A percentile compares a stretch with the other conserved stretches of the same genome.
phyloP scores from a whole-genome alignment of 768 basidiomycete genomes.

The Mycena floridula region DNA sequence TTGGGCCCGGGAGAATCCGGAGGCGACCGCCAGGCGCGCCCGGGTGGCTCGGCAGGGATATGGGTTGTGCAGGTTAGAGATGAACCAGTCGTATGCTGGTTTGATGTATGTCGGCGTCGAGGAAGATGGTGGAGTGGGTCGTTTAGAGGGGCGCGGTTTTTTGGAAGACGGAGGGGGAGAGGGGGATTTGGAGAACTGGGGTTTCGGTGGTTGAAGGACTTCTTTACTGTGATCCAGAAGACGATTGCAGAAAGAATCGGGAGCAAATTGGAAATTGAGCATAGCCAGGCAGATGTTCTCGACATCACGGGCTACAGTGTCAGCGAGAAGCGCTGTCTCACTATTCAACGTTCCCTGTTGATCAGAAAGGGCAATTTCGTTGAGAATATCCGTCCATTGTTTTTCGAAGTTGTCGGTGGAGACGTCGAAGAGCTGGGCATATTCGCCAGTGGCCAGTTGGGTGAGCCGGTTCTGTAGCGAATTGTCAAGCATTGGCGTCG shows the following conservation, averaged over 20 bases:
- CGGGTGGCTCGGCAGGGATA: slow-evolving; percentile 36
- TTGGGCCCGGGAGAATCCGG: slow-evolving; percentile 18
- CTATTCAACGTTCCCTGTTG: too few relatives aligned
- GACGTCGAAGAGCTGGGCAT: too few relatives aligned
- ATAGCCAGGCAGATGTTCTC: neutral
- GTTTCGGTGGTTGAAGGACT: neutral
- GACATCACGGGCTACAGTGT: neutral
- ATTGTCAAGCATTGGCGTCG: too few relatives aligned
- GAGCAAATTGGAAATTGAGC: neutral
- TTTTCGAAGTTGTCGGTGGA: too few relatives aligned
- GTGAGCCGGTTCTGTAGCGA: too few relatives aligned
- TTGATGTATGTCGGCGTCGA: slow-evolving; percentile 19
- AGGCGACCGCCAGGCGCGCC: slow-evolving; percentile 16
- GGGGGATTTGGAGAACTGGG: neutral
- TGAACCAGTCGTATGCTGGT: slow-evolving; percentile 34
- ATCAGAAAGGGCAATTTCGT: too few relatives aligned
- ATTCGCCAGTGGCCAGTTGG: too few relatives aligned
- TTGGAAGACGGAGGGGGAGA: neutral
- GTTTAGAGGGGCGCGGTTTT: neutral
- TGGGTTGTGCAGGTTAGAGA: slow-evolving; percentile 42
- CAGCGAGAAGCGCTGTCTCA: neutral
- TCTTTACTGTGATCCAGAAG: too few relatives aligned
- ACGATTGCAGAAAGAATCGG: too few relatives aligned
- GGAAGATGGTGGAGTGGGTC: neutral
- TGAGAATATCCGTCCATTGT: too few relatives aligned